phyloP scores from a whole-genome alignment of 164 flowering plant genomes.

The Stephania japonica region DNA sequence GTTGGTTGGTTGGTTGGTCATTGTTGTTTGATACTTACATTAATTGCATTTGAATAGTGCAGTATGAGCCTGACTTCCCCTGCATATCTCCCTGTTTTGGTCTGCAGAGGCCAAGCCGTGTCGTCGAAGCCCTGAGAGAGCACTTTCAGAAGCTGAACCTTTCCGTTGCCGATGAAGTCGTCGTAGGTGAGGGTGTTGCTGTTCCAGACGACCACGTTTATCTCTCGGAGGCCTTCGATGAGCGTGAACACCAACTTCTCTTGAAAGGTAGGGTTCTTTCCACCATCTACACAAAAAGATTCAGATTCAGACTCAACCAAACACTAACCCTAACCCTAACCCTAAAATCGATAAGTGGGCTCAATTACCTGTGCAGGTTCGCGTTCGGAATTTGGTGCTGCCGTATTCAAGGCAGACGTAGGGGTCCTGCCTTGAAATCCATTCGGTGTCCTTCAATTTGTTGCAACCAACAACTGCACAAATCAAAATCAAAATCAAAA shows the following conservation, averaged over 20 bases:
- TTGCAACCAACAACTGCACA: conserved; percentile 66
- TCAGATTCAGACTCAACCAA: background rate
- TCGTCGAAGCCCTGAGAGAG: conserved; percentile 78
- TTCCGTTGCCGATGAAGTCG: conserved; percentile 82
- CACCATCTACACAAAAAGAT: conserved; percentile 52
- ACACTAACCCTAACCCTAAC: background rate
- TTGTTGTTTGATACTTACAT: conserved; percentile 30
- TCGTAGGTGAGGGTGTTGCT: conserved; percentile 68
- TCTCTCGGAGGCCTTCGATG: conserved; percentile 70
- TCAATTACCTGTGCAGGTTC: conserved; percentile 69
- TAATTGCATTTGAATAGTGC: conserved; percentile 51
- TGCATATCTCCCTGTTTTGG: conserved; percentile 62
- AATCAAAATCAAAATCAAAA: background rate
- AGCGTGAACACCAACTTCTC: conserved; percentile 68
- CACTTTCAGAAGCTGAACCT: conserved; percentile 69
- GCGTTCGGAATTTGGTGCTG: conserved; percentile 60
- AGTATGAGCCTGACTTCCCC: conserved; percentile 78
- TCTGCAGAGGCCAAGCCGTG: conserved; percentile 59
- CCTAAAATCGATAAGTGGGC: background rate
- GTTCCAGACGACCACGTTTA: conserved; percentile 70
- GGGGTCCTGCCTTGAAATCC: conserved; percentile 94
- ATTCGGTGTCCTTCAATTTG: conserved; percentile 85
- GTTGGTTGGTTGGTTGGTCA: too few species aligned
- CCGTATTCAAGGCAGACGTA: conserved; percentile 83
- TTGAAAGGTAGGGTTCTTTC: conserved; percentile 74